Base-by-base conservation (phyloP, 139 green algal species). In the Dunaliella primolecta region DNA sequence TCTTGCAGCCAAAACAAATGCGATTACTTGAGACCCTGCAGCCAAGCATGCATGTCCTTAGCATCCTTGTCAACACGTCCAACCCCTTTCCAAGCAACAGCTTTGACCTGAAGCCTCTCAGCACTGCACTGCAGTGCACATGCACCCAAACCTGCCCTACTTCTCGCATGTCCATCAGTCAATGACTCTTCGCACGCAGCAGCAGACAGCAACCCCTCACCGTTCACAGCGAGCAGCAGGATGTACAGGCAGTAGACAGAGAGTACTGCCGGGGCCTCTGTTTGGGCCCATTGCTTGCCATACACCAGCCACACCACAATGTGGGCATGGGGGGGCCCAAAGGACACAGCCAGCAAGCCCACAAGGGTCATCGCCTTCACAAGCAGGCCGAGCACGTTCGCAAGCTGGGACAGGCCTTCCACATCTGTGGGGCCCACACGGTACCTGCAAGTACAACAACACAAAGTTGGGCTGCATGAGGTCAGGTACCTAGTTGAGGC, bases 271-370 rank as follows among this genome's bases (percentile, higher is more conserved):
- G 95, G 92, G 0, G 95, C 95, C 34, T 94, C 90, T 21, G 89
- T 98, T 27, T 91, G 84, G 1, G 82, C 88, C 95, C 95, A 98
- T 7, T 78, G 34, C 34, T 82, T 2, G 2, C 38, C 90, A 79
- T 98, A 98, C 21, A 94, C 83, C n/a, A 95, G 46, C 20, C 92
- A 87, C 84, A 98, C 84, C 64, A 93, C 84, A 1, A 92, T 55
- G 83, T 94, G 93, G 15, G 90, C 78, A 88, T 97, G 96, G 2
- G 88, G 83, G n/a, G 95, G 95, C 0, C 94, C 95, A 89, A 98
- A 98, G 3, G 89, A 90, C 0, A 89, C 91, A 0, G 91, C 88
- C 55, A 95, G 23, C 71, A 95, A 82, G 33, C 91, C 95, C 71
- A 96, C 70, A 11, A 95, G 72, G 0, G 80, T 84, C 31, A 95